phyloP scores from a whole-genome alignment of 148 eudicot genomes.

The Persicaria tinctoria region DNA sequence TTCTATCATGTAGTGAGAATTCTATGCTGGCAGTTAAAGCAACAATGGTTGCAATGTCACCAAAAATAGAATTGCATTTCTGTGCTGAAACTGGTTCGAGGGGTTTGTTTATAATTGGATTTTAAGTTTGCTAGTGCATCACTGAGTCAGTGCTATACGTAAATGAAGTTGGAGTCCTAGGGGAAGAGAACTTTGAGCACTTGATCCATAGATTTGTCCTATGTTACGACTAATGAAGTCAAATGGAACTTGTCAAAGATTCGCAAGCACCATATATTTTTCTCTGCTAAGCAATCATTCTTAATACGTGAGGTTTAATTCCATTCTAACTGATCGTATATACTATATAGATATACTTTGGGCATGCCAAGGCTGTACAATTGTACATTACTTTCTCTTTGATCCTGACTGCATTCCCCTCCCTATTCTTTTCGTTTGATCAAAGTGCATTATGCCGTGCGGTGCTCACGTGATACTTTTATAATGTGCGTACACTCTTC shows the following conservation, averaged over 20 bases:
- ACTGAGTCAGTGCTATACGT: background rate
- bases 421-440: background rate
- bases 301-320: background rate
- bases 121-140: background rate
- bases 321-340: background rate
- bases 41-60: background rate
- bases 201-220: background rate
- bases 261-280: background rate
- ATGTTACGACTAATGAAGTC: background rate
- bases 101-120: background rate
- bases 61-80: background rate
- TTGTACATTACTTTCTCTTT: too few species aligned
- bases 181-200: background rate
- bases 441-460: background rate
- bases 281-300: background rate
- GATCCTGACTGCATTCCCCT: too few species aligned
- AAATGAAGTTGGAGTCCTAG: background rate
- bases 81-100: background rate
- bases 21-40: background rate
- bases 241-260: background rate
- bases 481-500: background rate
- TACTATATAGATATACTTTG: background rate
- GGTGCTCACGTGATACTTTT: background rate
- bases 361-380: background rate
- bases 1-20: background rate